Evolutionary conservation across 2,329 filamentous ascomycete species (phyloP), one percentile per base, ranked within the genome.

Genomic region (Trichophyton rubrum): DNA sequence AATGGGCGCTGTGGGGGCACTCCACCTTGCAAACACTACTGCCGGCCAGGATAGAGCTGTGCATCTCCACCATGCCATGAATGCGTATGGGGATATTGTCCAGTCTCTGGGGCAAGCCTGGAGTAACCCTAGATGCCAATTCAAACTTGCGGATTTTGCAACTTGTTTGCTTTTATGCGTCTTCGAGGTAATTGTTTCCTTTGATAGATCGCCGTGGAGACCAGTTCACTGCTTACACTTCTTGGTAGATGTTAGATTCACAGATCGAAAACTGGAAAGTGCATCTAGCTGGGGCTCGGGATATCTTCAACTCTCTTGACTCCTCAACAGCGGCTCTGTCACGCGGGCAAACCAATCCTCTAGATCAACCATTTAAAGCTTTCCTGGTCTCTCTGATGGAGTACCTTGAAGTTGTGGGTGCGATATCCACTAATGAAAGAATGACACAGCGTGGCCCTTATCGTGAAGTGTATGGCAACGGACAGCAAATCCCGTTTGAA

Each of bases 21-120:
- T 75, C 59, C 73, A 75, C 61, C 66, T 74, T n/a, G 71, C 73
- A n/a, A 73, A 73, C 43, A 72, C 73, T 1, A 71, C 72, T 1
- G 61, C 62, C 1, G 68, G 69, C 0, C 65, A 66, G 13, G 64
- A 73, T 47, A 70, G 69, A 38, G 69, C 68, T 56, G 61, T 64
- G 6, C 72, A 75, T 64, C 70, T 73, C 40, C 70, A 73, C 51
- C 67, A 73, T 33, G 73, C 73, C 3, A 72, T 75, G 69, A 67
- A 68, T 13, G 71, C 72, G 59, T 75, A 75, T 56, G 72, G 71
- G 2, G 67, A 70, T 55, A 71, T 73, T 3, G 72, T 75, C 8
- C 70, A 68, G 61, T 68, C 68, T 7, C 71, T 71, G 40, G 66
- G 68, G 15, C 66, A 68, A 49, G 45, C 47, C 38, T 60, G 49